Evolutionary conservation across 2,329 filamentous ascomycete species (phyloP), one percentile per base, ranked within the genome.

Genomic region (Arthrobotrys entomopaga): DNA sequence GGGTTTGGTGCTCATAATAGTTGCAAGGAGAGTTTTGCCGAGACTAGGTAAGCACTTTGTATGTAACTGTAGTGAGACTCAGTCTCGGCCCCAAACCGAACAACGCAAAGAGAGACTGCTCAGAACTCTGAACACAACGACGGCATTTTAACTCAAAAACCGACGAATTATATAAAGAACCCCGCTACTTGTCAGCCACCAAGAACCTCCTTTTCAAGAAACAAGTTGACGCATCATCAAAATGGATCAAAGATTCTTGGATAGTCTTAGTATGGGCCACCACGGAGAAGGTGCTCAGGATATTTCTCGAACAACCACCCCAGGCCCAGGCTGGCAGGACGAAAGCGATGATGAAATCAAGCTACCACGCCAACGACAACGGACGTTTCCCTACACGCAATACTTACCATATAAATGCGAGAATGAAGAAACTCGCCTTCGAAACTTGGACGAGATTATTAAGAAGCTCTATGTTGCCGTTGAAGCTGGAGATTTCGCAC

Each of bases 381-480:
- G 95, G 76, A 97, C 95, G 26, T 99, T 95, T 81, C 92, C 92
- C 74, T 99, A 99, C 84, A 92, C 93, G 81, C 86, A 89, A 78
- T 90, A 95, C 80, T 87, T 99, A 58, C 96, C 96, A 40, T 99
- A 98, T 80, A 83, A 88, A 67, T 90, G 93, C 65, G 96, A 99
- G 82, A 88, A 91, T 80, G 90, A 94, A 76, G 81, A 85, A 38
- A 87, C 93, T 82, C 88, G 93, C 76, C 89, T 96, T 80, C 86
- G 86, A 58, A 92, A 93, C 76, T 84, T 99, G 53, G 86, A 90
- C 52, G 92, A 93, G 80, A 98, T 97, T 78, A 86, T 98, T 78
- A 95, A 93, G 81, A 91, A 97, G 80, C 89, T 99, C 29, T 98
- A 97, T 81, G 91, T 97, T 78, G 88, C 94, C 67, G 86, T 99